Evolutionary conservation across 805 yeast species (phyloP).

Genomic region (Candida corydali): DNA sequence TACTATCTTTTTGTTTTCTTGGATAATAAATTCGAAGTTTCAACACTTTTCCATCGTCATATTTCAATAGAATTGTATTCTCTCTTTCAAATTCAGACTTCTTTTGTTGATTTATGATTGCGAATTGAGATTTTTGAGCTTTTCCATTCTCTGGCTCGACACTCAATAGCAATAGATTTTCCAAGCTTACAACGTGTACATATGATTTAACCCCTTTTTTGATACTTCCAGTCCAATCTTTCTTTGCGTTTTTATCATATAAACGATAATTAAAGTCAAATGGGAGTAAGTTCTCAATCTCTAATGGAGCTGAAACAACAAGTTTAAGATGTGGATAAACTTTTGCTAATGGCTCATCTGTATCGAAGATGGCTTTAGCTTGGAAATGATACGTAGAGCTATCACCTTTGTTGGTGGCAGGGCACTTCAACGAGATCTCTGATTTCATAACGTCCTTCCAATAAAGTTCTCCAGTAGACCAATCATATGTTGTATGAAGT

Average conservation of each 20-base stretch:
- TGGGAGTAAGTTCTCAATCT: slow-evolving; percentile 81
- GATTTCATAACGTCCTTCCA: slow-evolving; percentile 61
- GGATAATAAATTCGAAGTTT: slow-evolving; percentile 63
- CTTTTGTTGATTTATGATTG: slow-evolving; percentile 61
- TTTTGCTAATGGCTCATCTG: slow-evolving; percentile 63
- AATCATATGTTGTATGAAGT: slow-evolving; percentile 50
- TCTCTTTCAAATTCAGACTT: slow-evolving; percentile 57
- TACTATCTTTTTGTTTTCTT: slow-evolving; percentile 44
- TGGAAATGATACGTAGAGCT: slow-evolving; percentile 61
- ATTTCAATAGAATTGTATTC: slow-evolving; percentile 44
- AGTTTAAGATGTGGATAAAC: slow-evolving; percentile 83
- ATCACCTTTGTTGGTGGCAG: slow-evolving; percentile 33
- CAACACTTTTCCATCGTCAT: slow-evolving; percentile 64
- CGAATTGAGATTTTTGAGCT: slow-evolving; percentile 64
- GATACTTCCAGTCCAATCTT: slow-evolving; percentile 62
- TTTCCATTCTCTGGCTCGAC: slow-evolving; percentile 62
- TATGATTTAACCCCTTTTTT: slow-evolving; percentile 63
- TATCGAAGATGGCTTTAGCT: slow-evolving; percentile 61
- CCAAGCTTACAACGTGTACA: slow-evolving; percentile 75
- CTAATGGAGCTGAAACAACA: slow-evolving; percentile 78
- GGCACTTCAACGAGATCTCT: slow-evolving; percentile 56
- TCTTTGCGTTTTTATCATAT: slow-evolving; percentile 67
- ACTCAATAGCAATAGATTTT: slow-evolving; percentile 66
- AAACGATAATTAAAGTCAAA: slow-evolving; percentile 71
- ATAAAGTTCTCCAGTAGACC: slow-evolving; percentile 59